Evolutionary conservation across 2,329 filamentous ascomycete species (phyloP).

Genomic region (Xylariaceae sp.): DNA sequence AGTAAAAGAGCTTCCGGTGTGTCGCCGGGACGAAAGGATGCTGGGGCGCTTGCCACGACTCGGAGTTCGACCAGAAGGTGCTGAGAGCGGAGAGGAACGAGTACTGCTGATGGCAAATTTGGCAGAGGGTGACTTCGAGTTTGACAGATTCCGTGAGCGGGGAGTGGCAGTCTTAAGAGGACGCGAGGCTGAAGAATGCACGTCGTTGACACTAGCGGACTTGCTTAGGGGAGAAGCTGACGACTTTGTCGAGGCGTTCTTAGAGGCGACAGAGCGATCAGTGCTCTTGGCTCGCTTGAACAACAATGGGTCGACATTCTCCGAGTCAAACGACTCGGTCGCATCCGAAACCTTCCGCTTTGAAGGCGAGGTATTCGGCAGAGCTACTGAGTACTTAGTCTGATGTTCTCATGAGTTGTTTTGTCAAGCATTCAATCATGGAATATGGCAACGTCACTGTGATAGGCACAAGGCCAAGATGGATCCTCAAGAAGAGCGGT

Average conservation of each 20-base stretch:
- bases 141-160: constrained; percentile 43
- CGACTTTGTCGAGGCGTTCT: constrained; percentile 45
- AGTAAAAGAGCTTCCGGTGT: constrained; percentile 55
- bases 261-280: constrained; percentile 32
- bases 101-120: constrained; percentile 41
- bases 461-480: neutral
- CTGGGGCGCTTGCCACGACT: constrained; percentile 63
- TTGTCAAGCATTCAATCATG: neutral
- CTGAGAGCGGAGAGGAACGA: constrained; percentile 52
- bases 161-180: constrained; percentile 28
- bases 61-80: constrained; percentile 77
- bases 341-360: constrained; percentile 56
- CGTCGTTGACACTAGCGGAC: constrained; percentile 34
- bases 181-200: constrained; percentile 35
- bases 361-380: constrained; percentile 36
- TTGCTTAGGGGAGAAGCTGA: constrained; percentile 43
- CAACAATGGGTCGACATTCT: constrained; percentile 57
- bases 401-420: neutral
- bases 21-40: constrained; percentile 63
- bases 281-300: constrained; percentile 54
- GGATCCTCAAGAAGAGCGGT: neutral
- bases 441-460: neutral
- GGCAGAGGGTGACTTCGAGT: constrained; percentile 48
- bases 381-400: constrained; percentile 36
- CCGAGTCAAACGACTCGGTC: constrained; percentile 48